These are phyloP conservation scores for Falciphora oryzae DNA, from an alignment of 2,329 filamentous ascomycete species.

Conservation along the genomic window DNA sequence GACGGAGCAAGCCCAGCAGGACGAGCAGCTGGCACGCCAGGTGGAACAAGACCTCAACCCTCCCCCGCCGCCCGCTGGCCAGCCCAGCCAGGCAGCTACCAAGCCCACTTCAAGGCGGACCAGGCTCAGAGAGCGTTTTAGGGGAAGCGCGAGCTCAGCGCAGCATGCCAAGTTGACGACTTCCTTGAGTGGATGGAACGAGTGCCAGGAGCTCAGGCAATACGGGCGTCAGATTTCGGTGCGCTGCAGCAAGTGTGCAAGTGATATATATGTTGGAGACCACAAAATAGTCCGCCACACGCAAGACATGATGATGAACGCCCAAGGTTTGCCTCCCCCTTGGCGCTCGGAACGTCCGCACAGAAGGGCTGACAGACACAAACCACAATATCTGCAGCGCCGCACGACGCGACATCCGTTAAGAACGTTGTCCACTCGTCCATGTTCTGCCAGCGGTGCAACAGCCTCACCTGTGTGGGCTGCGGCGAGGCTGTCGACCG, in stretches of 20 bases:
- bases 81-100: not conserved
- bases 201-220: not conserved
- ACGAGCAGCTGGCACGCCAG: not conserved
- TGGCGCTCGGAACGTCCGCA: not conserved
- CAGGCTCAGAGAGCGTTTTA: not conserved
- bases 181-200: not conserved
- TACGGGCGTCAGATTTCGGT: not conserved
- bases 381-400: not conserved
- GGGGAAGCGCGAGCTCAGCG: not conserved
- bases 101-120: not conserved
- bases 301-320: not conserved
- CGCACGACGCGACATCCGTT: not conserved
- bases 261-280: not conserved
- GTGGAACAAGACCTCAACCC: not conserved
- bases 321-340: not conserved
- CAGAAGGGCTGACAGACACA: not conserved
- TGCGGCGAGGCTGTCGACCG: conserved; percentile 10
- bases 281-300: not conserved
- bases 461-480: conserved; percentile 14
- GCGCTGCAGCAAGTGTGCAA: not conserved
- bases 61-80: no score
- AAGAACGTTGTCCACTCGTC: conserved; percentile 9
- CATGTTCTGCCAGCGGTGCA: conserved; percentile 15
- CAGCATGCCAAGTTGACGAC: not conserved
- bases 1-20: not conserved